Evolutionary conservation across 2,329 filamentous ascomycete genomes (phyloP), one percentile per base, ranked within the genome.

Genomic region (Paraconiothyrium brasiliense): DNA sequence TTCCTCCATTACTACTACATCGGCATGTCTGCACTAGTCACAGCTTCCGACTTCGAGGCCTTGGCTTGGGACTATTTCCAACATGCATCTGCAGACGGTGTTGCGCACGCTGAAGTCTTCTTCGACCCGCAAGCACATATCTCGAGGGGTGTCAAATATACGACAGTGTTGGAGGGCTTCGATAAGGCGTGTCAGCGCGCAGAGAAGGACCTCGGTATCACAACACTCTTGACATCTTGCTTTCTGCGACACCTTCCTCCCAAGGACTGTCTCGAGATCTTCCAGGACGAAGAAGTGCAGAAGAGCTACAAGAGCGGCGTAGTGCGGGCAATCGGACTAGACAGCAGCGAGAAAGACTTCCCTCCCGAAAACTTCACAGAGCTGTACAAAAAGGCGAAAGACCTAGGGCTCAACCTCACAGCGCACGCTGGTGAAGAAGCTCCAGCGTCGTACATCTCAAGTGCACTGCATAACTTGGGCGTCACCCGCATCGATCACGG

Each of bases 111-210:
- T 14, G 91, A 94, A 76, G 84, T 93, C 66, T 94, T 93, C 80
- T 93, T 94, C 79, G 92, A 94, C 75, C 91, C 91, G 1, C 91
- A 94, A 77, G 90, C 89, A 1, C 92, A 94, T 76, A 85, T 87
- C 4, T 80, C 79, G 13, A 85, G 90, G 20, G 89, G 89, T 5
- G 79, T 94, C 3, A 67, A 82, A 8, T 90, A 92, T 72, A 80
- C 84, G 16, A 89, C 86, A 1, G 84, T 93, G 24, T 83, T 93
- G 3, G 73, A 77, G 3, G 92, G 91, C 2, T 88, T 92, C 68
- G 80, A 79, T 0, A 82, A 82, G 1, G 91, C 89, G 1, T 85
- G 88, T 67, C 72, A 78, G 57, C 84, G 86, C 24, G 91, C 91
- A 1, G 81, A 87, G 70, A 75, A 74, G 51, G 86, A 91, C 61